phyloP scores from a whole-genome alignment of 2,329 filamentous ascomycete genomes.

The Colletotrichum abscissum region DNA sequence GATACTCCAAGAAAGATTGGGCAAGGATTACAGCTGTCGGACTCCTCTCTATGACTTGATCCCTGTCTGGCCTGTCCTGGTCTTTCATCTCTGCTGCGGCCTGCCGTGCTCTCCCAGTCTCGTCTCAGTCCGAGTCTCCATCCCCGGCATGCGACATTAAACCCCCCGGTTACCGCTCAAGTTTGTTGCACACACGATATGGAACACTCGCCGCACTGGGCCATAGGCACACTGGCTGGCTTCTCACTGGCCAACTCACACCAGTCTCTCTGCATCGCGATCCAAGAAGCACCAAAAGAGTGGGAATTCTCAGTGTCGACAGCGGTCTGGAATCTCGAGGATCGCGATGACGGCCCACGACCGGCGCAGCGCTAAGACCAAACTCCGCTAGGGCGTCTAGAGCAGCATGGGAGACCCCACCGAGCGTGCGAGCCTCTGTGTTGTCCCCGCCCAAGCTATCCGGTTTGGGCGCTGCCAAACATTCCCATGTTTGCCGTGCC shows the following conservation, averaged over 20 bases:
- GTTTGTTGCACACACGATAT: not conserved
- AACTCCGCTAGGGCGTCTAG: conserved; percentile 10
- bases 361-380: not conserved
- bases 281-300: not conserved
- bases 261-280: conserved; percentile 11
- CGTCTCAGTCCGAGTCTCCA: not conserved
- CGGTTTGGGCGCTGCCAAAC: conserved; percentile 19
- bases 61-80: not conserved
- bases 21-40: not conserved
- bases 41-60: not conserved
- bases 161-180: not conserved
- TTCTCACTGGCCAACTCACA: not conserved
- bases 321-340: conserved; percentile 27
- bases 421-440: not conserved
- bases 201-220: not conserved
- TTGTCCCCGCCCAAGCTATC: conserved; percentile 31
- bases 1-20: not conserved
- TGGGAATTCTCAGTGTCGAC: conserved; percentile 2
- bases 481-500: conserved; percentile 13
- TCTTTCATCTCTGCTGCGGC: not conserved
- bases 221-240: not conserved
- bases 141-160: conserved; percentile 12
- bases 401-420: not conserved
- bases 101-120: not conserved
- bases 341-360: conserved; percentile 30